These are phyloP conservation scores for Tetrapisispora namnaoensis DNA, from an alignment of 805 yeast genomes.

Conservation along the genomic window DNA sequence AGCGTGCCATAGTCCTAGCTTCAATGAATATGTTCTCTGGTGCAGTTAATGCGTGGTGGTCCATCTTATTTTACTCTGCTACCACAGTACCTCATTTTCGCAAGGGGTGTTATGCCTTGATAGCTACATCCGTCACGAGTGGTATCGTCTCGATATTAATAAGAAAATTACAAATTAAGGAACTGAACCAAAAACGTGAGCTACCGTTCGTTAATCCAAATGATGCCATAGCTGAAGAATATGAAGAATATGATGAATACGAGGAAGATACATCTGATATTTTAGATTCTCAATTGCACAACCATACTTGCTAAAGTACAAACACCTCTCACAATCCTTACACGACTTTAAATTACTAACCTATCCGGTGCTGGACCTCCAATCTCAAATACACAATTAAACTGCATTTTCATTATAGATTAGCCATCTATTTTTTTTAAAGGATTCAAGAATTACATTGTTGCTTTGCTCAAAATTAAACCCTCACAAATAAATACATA, in stretches of 20 bases:
- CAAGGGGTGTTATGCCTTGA: slow-evolving; percentile 48
- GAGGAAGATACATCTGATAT: not conserved
- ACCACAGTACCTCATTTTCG: slow-evolving; percentile 41
- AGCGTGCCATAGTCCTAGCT: slow-evolving; percentile 53
- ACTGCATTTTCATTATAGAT: no score
- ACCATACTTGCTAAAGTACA: not conserved
- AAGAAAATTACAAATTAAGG: slow-evolving; percentile 35
- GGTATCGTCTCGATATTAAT: slow-evolving; percentile 34
- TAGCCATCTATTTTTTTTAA: no score
- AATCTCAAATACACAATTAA: no score
- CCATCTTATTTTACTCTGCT: slow-evolving; percentile 43
- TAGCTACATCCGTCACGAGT: slow-evolving; percentile 40
- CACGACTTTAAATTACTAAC: no score
- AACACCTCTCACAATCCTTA: no score
- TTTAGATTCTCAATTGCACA: not conserved
- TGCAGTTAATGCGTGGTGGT: slow-evolving; percentile 60
- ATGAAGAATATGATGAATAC: slow-evolving; percentile 3
- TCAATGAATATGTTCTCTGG: slow-evolving; percentile 58
- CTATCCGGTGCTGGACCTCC: no score
- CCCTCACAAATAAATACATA: no score
- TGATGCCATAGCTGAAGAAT: slow-evolving; percentile 15
- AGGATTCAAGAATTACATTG: no score
- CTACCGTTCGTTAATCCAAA: slow-evolving; percentile 23
- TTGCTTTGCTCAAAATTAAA: no score
- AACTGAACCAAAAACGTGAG: slow-evolving; percentile 16